These are phyloP conservation scores for Perkinsus marinus DNA, from an alignment of 169 alveolate species.

Conservation along the genomic window DNA sequence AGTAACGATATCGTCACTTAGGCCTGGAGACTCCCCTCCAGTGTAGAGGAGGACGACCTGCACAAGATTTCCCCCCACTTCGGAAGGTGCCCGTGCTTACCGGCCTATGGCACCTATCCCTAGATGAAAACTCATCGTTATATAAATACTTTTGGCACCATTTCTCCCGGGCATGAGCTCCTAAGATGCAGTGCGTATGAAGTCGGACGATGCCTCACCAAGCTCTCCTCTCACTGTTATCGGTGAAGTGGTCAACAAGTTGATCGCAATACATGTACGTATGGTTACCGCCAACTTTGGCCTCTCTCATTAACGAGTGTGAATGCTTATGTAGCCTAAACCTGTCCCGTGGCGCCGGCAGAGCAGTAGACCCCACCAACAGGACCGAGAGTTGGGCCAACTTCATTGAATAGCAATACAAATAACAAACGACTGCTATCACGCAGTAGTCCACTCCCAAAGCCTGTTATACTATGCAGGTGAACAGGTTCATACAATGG, in stretches of 20 bases:
- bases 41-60: background rate
- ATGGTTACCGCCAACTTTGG: background rate
- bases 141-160: background rate
- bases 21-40: background rate
- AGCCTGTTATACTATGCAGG: no score
- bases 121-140: background rate
- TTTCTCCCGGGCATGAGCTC: background rate
- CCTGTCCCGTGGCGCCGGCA: background rate
- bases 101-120: background rate
- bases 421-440: no score
- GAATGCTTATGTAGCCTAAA: background rate
- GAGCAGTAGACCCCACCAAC: background rate
- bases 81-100: background rate
- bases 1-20: background rate
- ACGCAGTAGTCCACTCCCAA: no score
- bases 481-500: no score
- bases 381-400: background rate
- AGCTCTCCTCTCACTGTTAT: no score
- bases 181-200: background rate
- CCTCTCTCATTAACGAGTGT: background rate
- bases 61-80: background rate
- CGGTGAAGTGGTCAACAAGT: background rate
- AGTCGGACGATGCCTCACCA: background rate
- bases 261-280: background rate
- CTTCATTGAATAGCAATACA: no score